Evolutionary conservation across 805 yeast species (phyloP).

Genomic region (Suhomyces sp.): DNA sequence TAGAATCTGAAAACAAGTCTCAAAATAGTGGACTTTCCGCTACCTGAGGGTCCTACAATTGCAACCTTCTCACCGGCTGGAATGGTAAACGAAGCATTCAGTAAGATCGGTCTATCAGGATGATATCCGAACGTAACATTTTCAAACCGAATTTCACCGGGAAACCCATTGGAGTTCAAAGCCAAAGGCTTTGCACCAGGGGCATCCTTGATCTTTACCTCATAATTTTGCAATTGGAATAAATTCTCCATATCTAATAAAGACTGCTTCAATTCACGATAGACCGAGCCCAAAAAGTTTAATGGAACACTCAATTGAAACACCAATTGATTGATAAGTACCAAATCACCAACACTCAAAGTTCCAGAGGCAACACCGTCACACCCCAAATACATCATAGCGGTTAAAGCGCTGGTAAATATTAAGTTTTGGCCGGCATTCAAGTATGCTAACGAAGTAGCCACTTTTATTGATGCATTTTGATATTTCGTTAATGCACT

Average conservation of each 20-base stretch:
- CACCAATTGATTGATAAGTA: constrained; percentile 90
- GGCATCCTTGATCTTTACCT: constrained; percentile 61
- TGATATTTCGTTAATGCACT: constrained; percentile 71
- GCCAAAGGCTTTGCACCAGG: constrained; percentile 62
- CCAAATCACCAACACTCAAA: constrained; percentile 91
- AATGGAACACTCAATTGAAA: constrained; percentile 94
- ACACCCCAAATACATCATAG: constrained; percentile 98
- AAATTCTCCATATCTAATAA: constrained; percentile 93
- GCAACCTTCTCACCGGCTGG: constrained; percentile 93
- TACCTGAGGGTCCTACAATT: constrained; percentile 94
- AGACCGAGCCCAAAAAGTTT: constrained; percentile 92
- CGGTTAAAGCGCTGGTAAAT: constrained; percentile 85
- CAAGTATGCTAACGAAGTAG: constrained; percentile 75
- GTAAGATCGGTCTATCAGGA: constrained; percentile 80
- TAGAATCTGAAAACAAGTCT: constrained; percentile 85
- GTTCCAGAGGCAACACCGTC: constrained; percentile 83
- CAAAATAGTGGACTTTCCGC: constrained; percentile 90
- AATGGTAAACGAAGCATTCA: constrained; percentile 76
- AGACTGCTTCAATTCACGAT: constrained; percentile 90
- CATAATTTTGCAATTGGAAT: constrained; percentile 78
- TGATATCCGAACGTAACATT: constrained; percentile 93
- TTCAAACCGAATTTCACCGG: constrained; percentile 83
- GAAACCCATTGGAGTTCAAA: constrained; percentile 38
- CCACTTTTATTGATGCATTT: constrained; percentile 72
- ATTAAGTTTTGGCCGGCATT: constrained; percentile 80